Base-by-base conservation (phyloP, 129 eudicot genomes). In the Flaveria sonorensis region DNA sequence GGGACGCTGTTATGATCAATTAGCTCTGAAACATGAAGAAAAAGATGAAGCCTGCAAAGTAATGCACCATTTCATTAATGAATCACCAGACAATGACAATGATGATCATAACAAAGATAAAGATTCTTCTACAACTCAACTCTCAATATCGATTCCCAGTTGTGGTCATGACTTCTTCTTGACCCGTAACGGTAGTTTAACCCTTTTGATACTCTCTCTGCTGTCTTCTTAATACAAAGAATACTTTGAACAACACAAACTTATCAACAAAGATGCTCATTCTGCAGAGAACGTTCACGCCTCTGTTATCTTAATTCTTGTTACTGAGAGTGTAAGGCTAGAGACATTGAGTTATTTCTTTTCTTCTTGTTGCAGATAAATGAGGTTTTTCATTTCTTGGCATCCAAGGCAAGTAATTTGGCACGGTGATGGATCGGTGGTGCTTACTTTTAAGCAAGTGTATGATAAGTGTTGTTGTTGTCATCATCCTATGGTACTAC, bases 21-120 rank as follows among this genome's bases (percentile, higher is more conserved):
- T 82, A 30, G 60, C 70, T 39, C 30, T 75, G 26, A 81, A 83
- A 75, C 19, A 67, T 48, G 85, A 80, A 36, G 82, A 60, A 42
- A 76, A 85, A 68, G 83, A 83, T 28, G 84, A 86, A 47, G 85
- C 89, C 50, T 84, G 84, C 88, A 90, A 90, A 81, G 92, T 89
- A 3, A 93, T 89, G 94, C 98, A 93, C 79, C 96, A 88, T 84
- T 93, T 93, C 86, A 82, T 93, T 77, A 97, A 93, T 77, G 98
- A 93, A 80, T 86, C 93, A 75, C 89, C 92, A 46, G 85, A 87
- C 8, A 82, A 84, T 68, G 87, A 78, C 79, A 60, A 75, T 43
- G 90, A 73, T 65, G 71, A 70, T 60, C 51, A n/a, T 62, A 36
- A 50, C 67, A 79, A 72, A 70, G 56, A 59, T 26, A 42, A 77